Evolutionary conservation across 805 yeast species (phyloP).

Genomic region (Candida coquimbonensis): DNA sequence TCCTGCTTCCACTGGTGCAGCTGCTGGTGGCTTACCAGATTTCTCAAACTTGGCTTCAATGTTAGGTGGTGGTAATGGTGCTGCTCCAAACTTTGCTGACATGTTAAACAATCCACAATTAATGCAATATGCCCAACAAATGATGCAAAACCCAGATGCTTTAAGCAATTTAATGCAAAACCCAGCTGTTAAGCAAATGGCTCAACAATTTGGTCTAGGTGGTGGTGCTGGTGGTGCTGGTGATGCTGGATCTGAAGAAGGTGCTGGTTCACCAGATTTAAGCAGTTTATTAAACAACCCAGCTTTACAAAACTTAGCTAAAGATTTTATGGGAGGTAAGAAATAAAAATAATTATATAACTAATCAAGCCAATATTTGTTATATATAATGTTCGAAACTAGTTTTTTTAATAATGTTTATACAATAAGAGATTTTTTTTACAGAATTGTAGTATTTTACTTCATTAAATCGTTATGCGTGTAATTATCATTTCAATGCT

Average conservation of each 20-base stretch:
- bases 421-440: too few species aligned
- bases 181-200: conserved; percentile 81
- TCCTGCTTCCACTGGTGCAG: conserved; percentile 22
- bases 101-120: conserved; percentile 88
- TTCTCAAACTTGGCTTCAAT: conserved; percentile 39
- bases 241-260: conserved; percentile 13
- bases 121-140: conserved; percentile 79
- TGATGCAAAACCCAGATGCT: conserved; percentile 83
- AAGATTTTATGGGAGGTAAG: conserved; percentile 45
- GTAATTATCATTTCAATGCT: background rate
- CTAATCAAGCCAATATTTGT: background rate
- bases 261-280: conserved; percentile 43
- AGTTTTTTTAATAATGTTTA: too few species aligned
- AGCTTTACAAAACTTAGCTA: conserved; percentile 64
- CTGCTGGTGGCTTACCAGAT: conserved; percentile 60
- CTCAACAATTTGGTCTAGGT: conserved; percentile 65
- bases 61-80: conserved; percentile 60
- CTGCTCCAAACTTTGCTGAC: conserved; percentile 60
- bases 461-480: background rate
- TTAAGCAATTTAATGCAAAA: conserved; percentile 68
- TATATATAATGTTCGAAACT: background rate
- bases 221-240: conserved; percentile 26
- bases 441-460: background rate
- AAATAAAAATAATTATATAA: background rate
- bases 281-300: conserved; percentile 77